A percentile compares a stretch with the other conserved stretches of the same genome.
These are phyloP conservation scores for Knoxia roxburghii DNA, from an alignment of 257 asterid genomes.

Conservation along the genomic window DNA sequence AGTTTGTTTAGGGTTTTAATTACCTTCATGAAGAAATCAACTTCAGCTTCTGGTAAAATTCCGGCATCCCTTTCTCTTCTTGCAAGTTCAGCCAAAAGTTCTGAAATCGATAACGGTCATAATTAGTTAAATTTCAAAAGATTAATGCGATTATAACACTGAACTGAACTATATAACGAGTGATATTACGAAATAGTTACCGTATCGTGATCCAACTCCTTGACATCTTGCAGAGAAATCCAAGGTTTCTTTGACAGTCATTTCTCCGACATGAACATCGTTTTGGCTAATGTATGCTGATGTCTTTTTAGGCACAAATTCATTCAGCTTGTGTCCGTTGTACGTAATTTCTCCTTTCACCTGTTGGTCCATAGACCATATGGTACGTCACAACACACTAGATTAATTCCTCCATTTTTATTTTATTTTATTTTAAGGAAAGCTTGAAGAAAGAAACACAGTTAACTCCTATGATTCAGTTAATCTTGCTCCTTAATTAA, in stretches of 20 bases:
- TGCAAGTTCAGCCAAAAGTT: constrained; percentile 47
- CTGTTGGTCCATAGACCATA: constrained; percentile 30
- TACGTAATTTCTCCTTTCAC: constrained; percentile 65
- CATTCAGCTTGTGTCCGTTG: constrained; percentile 66
- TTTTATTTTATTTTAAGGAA: not conserved
- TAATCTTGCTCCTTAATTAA: too few relatives aligned
- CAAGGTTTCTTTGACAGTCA: constrained; percentile 91
- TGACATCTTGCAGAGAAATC: constrained; percentile 94
- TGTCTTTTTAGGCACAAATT: constrained; percentile 81
- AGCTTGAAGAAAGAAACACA: not conserved
- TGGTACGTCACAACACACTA: too few relatives aligned
- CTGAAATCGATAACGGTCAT: constrained; percentile 15
- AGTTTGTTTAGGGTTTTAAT: not conserved
- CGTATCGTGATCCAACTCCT: constrained; percentile 86
- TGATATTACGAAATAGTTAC: constrained; percentile 36
- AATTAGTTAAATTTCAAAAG: too few relatives aligned
- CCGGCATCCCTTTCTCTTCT: constrained; percentile 57
- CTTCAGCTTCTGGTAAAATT: constrained; percentile 45
- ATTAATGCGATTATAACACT: too few relatives aligned
- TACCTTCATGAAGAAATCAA: constrained; percentile 65
- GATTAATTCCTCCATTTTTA: too few relatives aligned
- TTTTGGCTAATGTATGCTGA: constrained; percentile 96
- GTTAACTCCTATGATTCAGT: too few relatives aligned
- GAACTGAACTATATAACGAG: too few relatives aligned
- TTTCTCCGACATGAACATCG: constrained; percentile 89